Conservation (phyloP, 75 land plant genomes). For the Picea sitchensis region DNA sequence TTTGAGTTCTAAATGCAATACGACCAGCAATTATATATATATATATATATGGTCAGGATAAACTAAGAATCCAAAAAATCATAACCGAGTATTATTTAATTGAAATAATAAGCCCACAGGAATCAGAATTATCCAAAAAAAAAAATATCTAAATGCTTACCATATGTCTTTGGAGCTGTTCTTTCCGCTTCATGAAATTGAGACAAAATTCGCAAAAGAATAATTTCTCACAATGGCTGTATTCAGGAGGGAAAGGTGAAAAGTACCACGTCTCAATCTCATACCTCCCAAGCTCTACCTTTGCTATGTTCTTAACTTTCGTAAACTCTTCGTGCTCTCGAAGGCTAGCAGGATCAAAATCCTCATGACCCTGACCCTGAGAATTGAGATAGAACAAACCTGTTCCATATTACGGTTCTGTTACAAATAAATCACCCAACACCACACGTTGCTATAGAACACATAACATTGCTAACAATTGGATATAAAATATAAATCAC, state of each 20-base stretch:
- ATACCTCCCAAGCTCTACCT: constrained; percentile 94
- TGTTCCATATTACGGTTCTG: constrained; percentile 14
- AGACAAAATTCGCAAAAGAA: constrained; percentile 98
- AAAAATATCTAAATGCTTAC: constrained; percentile 27
- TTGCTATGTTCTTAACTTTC: constrained; percentile 94
- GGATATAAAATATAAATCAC: not conserved
- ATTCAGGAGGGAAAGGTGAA: constrained; percentile 97
- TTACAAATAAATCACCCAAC: constrained; percentile 12
- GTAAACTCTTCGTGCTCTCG: constrained; percentile 98
- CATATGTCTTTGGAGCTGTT: constrained; percentile 98
- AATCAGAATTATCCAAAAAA: too few species aligned
- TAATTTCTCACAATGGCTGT: constrained; percentile 68
- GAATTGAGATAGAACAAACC: constrained; percentile 13
- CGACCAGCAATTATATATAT: too few species aligned
- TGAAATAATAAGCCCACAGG: too few species aligned
- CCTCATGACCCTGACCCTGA: constrained; percentile 79
- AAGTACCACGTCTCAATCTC: constrained; percentile 99
- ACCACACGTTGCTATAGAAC: not conserved
- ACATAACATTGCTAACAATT: constrained; percentile 2
- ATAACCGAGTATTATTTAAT: too few species aligned
- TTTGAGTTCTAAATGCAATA: too few species aligned
- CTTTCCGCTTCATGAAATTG: constrained; percentile 93
- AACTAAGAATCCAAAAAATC: too few species aligned
- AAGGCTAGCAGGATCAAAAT: constrained; percentile 92
- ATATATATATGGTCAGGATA: too few species aligned